Evolutionary conservation across 257 asterid genomes (phyloP).

Genomic region (Haberlea rhodopensis): DNA sequence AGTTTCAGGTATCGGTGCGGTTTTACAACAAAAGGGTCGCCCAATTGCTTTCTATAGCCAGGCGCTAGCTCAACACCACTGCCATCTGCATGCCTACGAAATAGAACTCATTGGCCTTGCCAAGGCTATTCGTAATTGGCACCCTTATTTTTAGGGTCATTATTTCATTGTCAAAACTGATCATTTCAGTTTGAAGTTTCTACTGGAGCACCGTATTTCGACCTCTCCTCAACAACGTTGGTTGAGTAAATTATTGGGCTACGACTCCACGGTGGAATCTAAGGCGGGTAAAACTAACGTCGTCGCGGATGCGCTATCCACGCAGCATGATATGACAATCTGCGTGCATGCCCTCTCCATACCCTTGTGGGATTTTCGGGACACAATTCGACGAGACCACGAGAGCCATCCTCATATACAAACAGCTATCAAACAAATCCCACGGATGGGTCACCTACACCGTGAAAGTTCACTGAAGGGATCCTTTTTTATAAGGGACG

Average conservation of each 20-base stretch:
- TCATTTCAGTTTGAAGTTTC: not conserved
- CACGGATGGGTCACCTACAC: no score
- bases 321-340: not conserved
- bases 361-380: no score
- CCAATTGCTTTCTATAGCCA: constrained; percentile 25
- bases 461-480: no score
- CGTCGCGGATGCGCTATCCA: not conserved
- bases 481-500: no score
- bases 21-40: not conserved
- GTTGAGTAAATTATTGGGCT: not conserved
- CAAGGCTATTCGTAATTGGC: no score
- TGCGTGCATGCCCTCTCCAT: no score
- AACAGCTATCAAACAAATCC: no score
- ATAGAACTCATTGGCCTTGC: no score
- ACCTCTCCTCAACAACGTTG: not conserved
- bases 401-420: no score
- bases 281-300: not conserved
- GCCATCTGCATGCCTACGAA: no score
- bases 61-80: no score
- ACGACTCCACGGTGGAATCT: not conserved
- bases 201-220: not conserved
- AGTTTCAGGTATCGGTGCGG: not conserved
- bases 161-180: not conserved
- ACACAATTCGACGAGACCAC: not conserved
- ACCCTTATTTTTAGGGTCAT: no score